Evolutionary conservation across 1,284 basidiomycete species (phyloP).

Genomic region (Tremellales sp.): DNA sequence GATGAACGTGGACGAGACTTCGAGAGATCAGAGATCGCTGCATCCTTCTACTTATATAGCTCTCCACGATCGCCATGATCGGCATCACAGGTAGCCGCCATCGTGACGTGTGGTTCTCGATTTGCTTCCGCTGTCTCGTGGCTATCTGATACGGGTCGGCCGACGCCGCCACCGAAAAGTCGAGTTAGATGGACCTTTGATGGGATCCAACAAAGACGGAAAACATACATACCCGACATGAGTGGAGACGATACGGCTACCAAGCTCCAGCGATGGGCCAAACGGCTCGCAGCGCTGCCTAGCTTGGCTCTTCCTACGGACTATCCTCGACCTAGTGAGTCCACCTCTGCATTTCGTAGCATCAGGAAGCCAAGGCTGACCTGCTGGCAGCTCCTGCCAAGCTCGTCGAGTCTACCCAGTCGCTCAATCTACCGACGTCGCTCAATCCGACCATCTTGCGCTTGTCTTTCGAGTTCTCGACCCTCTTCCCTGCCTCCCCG

Average conservation of each 20-base stretch:
- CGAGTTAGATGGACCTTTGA: too few relatives aligned
- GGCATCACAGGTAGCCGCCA: too few relatives aligned
- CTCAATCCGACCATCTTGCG: slow-evolving; percentile 45
- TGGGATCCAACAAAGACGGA: too few relatives aligned
- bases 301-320: slow-evolving; percentile 93
- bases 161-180: too few relatives aligned
- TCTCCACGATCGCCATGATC: too few relatives aligned
- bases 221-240: too few relatives aligned
- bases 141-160: too few relatives aligned
- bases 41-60: too few relatives aligned
- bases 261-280: slow-evolving; percentile 46
- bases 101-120: slow-evolving; percentile 3
- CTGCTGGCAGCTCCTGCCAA: slow-evolving; percentile 56
- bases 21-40: too few relatives aligned
- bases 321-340: slow-evolving; percentile 72
- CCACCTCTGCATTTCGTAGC: slow-evolving; percentile 29
- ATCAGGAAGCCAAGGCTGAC: background rate
- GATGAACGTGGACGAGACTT: too few relatives aligned
- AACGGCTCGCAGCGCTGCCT: slow-evolving; percentile 61
- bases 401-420: slow-evolving; percentile 72
- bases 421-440: slow-evolving; percentile 57
- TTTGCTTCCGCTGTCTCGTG: background rate
- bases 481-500: slow-evolving; percentile 34
- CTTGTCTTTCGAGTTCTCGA: slow-evolving; percentile 69
- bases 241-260: slow-evolving; percentile 4